Percentiles rank a stretch among this genome's conserved stretches.
phyloP scores from a whole-genome alignment of 1,284 basidiomycete genomes.

The Tilletia indica region DNA sequence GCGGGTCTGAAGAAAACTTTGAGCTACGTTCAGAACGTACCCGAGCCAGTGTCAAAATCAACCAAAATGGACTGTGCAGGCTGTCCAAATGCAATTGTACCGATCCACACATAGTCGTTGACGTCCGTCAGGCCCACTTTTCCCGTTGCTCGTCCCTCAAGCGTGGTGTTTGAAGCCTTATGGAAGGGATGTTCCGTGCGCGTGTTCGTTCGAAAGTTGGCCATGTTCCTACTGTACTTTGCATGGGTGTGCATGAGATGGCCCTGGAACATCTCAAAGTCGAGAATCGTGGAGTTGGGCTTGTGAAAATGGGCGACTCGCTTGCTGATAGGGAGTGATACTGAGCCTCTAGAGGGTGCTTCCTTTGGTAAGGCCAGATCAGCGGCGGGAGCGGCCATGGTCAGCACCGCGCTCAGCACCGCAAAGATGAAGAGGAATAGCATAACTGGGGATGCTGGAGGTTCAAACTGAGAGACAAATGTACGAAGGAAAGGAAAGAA shows the following conservation, averaged over 20 bases:
- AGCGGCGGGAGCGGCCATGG: too few relatives aligned
- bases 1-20: too few relatives aligned
- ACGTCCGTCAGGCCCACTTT: conserved; percentile 39
- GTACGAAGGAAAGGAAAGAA: too few relatives aligned
- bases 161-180: background rate
- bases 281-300: conserved; percentile 29
- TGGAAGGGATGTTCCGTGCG: conserved; percentile 34
- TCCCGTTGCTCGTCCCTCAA: conserved; percentile 25
- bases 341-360: too few relatives aligned
- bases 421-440: too few relatives aligned
- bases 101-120: conserved; percentile 43
- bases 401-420: too few relatives aligned
- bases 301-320: conserved; percentile 27
- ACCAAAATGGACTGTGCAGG: conserved; percentile 35
- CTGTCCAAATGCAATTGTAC: conserved; percentile 43
- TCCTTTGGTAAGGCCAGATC: too few relatives aligned
- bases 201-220: conserved; percentile 44
- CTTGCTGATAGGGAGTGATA: conserved; percentile 25
- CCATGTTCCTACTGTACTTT: conserved; percentile 36
- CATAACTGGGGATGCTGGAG: background rate
- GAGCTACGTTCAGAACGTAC: conserved; percentile 8
- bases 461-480: too few relatives aligned
- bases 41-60: conserved; percentile 54
- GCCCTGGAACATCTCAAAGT: conserved; percentile 35
- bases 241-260: conserved; percentile 32